A percentile compares a stretch with the other conserved stretches of the same genome.
Evolutionary conservation across 208 protist species (phyloP).

Genomic region (Acanthamoeba healyi): DNA sequence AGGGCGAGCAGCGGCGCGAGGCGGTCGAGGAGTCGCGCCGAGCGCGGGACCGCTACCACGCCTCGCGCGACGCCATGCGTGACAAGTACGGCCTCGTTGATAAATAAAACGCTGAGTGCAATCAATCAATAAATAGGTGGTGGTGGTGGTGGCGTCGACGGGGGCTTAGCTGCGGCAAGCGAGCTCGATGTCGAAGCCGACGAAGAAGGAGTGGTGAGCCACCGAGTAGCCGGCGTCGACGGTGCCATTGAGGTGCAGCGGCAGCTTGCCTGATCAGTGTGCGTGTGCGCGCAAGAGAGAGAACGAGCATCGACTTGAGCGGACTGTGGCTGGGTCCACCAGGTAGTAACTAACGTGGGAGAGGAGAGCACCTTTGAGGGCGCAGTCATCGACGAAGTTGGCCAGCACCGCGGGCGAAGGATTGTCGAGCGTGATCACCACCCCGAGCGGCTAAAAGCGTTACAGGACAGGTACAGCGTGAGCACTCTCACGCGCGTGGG

Average conservation of each 20-base stretch:
- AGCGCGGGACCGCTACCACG: not conserved
- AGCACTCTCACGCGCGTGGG: not conserved
- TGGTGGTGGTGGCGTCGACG: too few species aligned
- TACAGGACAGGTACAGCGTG: not conserved
- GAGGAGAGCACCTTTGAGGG: not conserved
- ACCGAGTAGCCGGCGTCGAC: not conserved
- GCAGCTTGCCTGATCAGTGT: not conserved
- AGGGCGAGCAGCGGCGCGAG: not conserved
- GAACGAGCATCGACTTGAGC: too few species aligned
- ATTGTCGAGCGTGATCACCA: not conserved
- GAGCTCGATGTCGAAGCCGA: not conserved
- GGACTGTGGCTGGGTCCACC: too few species aligned
- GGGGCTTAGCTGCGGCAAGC: not conserved
- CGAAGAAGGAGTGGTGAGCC: not conserved
- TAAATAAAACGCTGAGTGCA: not conserved
- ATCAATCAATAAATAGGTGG: not conserved
- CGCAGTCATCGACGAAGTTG: slow-evolving; percentile 5
- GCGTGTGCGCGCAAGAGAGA: not conserved
- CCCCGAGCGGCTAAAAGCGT: not conserved
- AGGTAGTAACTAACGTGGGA: too few species aligned
- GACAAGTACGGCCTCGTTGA: slow-evolving; percentile 16
- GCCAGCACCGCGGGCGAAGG: not conserved
- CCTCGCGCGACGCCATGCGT: slow-evolving; percentile 31
- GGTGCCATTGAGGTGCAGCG: not conserved
- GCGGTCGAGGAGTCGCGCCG: not conserved